Evolutionary conservation across 495 filamentous ascomycete species (phyloP), one percentile per base, ranked within the genome.

Genomic region (Eremomyces bilateralis): DNA sequence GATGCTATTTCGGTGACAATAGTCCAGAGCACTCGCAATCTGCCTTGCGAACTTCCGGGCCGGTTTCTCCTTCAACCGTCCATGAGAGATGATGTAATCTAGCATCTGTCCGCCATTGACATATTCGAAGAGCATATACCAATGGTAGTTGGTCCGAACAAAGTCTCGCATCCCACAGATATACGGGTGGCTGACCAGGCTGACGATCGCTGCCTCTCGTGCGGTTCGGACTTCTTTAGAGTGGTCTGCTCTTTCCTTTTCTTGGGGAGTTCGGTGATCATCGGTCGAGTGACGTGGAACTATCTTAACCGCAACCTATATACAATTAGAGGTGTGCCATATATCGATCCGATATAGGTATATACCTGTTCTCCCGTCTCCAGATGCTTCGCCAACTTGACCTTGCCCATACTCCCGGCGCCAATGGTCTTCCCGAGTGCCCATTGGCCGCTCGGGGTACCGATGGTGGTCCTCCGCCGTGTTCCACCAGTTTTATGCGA

Each of bases 41-140:
- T 99, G 88, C 18, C 88, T 75, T 16, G 80, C 85, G 50, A 99
- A 99, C 49, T 95, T 99, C 40, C 88, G 73, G 2, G 88, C 88
- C 54, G 92, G 85, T 52, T 99, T 99, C 59, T 99, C 88, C 61
- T 95, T 95, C 45, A 99, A 57, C 39, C 85, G 75, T 33, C 88
- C 90, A 50, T 99, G 88, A 10, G 82, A 93, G 48, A 99, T 99
- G 54, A 99, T 99, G 53, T 99, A 99, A 59, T 99, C 88, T 29
- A 99, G 69, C 88, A 99, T 99, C 54, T 99, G 88, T 11, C 88
- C 90, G 32, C 88, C 88, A 51, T 99, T 94, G 56, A 99, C 90
- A 52, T 92, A 93, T 59, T 99, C 88, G 50, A 95, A 99, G 16
- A 99, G 71, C 88, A 99, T 99, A 53, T 99, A 99, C 88, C 88